Conservation (phyloP, 208 protist species). For the Strigomonas galati region DNA sequence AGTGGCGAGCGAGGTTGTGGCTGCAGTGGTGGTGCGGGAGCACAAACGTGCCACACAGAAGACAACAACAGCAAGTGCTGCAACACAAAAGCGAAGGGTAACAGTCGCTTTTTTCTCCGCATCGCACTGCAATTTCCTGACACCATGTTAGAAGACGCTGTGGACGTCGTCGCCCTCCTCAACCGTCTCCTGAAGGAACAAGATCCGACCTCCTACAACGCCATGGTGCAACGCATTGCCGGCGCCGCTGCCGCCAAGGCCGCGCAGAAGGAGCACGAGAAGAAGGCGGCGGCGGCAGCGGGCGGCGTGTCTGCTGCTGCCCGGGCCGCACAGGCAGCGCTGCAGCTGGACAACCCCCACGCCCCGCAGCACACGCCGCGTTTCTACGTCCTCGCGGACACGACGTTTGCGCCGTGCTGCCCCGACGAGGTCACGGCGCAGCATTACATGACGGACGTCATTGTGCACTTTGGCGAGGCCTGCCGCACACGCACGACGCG, state of each 20-base stretch:
- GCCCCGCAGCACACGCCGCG: slow-evolving; percentile 25
- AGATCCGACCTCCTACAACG: background rate
- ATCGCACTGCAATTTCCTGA: slow-evolving; percentile 91
- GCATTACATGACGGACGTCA: slow-evolving; percentile 78
- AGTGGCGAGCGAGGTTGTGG: too few relatives aligned
- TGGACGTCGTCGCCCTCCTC: slow-evolving; percentile 51
- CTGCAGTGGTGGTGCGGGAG: too few relatives aligned
- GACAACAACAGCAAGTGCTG: too few relatives aligned
- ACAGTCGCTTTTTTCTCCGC: slow-evolving; percentile 12
- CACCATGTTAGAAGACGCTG: slow-evolving; percentile 67
- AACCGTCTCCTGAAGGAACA: slow-evolving; percentile 26
- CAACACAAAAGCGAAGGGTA: too few relatives aligned
- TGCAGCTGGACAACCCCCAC: slow-evolving; percentile 33
- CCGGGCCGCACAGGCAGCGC: background rate
- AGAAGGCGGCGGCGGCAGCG: background rate
- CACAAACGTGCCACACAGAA: too few relatives aligned
- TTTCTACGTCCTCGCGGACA: slow-evolving; percentile 86
- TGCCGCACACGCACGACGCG: slow-evolving; percentile 83
- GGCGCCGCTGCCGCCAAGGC: background rate
- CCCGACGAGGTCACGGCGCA: slow-evolving; percentile 89
- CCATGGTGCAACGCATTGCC: background rate
- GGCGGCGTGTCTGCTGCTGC: background rate
- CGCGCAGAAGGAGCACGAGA: background rate
- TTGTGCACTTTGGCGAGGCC: slow-evolving; percentile 90
- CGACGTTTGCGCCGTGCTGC: slow-evolving; percentile 91